phyloP scores from a whole-genome alignment of 352 stramenopile species.

The Pythium dissotocum region DNA sequence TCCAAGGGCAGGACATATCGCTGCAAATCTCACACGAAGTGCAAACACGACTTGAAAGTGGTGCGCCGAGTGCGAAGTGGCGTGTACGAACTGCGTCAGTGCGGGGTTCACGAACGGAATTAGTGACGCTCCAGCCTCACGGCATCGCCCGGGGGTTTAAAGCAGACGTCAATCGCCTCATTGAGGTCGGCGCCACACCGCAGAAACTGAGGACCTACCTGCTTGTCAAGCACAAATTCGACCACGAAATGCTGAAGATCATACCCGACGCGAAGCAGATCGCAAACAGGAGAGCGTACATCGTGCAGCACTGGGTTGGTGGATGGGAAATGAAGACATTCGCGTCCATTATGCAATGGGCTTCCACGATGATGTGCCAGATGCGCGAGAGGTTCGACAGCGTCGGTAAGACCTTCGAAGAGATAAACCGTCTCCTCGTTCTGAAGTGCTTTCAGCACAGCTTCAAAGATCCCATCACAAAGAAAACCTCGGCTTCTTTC shows the following conservation, averaged over 20 bases:
- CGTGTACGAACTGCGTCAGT: not conserved
- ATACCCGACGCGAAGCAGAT: not conserved
- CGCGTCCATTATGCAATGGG: constrained; percentile 1
- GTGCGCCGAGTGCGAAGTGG: too few relatives aligned
- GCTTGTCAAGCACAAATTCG: not conserved
- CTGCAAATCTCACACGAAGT: not conserved
- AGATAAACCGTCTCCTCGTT: not conserved
- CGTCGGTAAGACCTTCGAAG: not conserved
- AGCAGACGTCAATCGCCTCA: not conserved
- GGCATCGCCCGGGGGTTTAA: not conserved
- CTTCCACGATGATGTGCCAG: not conserved
- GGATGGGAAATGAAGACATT: constrained; percentile 14
- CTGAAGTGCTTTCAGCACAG: not conserved
- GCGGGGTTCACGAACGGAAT: not conserved
- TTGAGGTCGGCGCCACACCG: not conserved
- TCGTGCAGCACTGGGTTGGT: not conserved
- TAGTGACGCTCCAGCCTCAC: not conserved
- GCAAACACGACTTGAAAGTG: not conserved
- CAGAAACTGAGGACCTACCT: not conserved
- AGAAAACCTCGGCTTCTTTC: not conserved
- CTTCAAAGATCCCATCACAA: not conserved
- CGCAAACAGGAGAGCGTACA: not conserved
- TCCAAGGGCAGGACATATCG: not conserved
- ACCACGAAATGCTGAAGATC: not conserved
- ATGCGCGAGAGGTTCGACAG: not conserved